Percentiles rank a stretch among this genome's conserved stretches.
Evolutionary conservation across 2,329 filamentous ascomycete genomes (phyloP).

Genomic region (Botrytis aclada): DNA sequence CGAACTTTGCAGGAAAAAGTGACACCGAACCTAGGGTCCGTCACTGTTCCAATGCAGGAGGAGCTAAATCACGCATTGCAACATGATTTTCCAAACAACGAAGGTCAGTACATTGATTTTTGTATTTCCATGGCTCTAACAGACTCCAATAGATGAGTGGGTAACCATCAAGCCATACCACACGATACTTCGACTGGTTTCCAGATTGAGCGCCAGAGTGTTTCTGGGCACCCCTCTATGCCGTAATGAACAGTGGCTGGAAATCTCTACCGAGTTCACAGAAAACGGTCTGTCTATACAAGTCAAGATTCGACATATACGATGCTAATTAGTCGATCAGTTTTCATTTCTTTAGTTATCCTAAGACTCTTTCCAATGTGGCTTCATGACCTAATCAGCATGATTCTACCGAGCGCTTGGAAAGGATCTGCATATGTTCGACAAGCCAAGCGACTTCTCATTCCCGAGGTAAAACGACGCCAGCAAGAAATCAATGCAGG

Average conservation of each 20-base stretch:
- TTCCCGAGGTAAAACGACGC: not conserved
- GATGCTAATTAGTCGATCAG: not conserved
- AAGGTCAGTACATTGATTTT: too few relatives aligned
- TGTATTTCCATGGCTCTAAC: not conserved
- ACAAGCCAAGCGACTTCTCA: not conserved
- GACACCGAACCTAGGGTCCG: not conserved
- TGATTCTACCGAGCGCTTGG: too few relatives aligned
- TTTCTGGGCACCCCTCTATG: conserved; percentile 5
- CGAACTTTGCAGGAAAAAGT: not conserved
- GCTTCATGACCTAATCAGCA: too few relatives aligned
- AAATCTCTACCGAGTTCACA: conserved; percentile 12
- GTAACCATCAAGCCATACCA: too few relatives aligned
- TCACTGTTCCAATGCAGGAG: conserved; percentile 13
- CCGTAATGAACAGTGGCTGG: conserved; percentile 6
- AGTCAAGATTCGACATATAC: too few relatives aligned
- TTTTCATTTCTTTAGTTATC: too few relatives aligned
- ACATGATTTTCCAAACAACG: too few relatives aligned
- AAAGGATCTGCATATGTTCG: too few relatives aligned
- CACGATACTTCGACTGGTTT: too few relatives aligned
- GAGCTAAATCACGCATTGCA: not conserved
- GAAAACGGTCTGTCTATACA: conserved; percentile 8
- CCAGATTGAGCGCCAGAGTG: not conserved
- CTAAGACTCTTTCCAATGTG: too few relatives aligned
- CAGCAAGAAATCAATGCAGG: too few relatives aligned
- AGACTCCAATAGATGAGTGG: not conserved